Evolutionary conservation across 1,284 basidiomycete species (phyloP).

Genomic region (Meira nashicola): DNA sequence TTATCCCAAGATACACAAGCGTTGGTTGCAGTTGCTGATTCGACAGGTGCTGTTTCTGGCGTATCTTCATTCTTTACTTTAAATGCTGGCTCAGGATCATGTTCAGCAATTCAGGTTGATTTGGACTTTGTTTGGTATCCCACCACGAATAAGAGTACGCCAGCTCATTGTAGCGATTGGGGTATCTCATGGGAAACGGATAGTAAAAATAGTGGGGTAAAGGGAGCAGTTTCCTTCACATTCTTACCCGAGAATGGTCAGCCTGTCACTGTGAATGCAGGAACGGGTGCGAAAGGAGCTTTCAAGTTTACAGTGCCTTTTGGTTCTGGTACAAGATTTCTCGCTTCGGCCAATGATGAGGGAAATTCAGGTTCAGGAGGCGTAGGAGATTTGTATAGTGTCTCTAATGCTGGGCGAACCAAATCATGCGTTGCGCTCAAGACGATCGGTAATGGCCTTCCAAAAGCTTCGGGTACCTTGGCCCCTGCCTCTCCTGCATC

Average conservation of each 20-base stretch:
- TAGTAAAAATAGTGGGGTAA: slow-evolving; percentile 6
- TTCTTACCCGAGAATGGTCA: slow-evolving; percentile 12
- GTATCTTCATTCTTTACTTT: slow-evolving; percentile 5
- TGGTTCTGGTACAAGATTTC: slow-evolving; percentile 9
- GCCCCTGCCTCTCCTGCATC: background rate
- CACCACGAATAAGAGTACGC: background rate
- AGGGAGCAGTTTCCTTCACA: slow-evolving; percentile 7
- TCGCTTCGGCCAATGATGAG: slow-evolving; percentile 9
- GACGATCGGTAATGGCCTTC: slow-evolving; percentile 1
- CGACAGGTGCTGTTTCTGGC: slow-evolving; percentile 1
- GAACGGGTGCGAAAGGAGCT: background rate
- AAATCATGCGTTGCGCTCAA: background rate
- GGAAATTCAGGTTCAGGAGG: slow-evolving; percentile 16
- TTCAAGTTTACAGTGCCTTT: slow-evolving; percentile 8
- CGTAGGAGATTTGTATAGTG: slow-evolving; percentile 14
- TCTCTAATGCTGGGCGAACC: background rate
- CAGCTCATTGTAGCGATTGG: slow-evolving; percentile 12
- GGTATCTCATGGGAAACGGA: slow-evolving; percentile 14
- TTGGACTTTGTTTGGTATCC: slow-evolving; percentile 17
- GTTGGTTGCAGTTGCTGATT: slow-evolving; percentile 9
- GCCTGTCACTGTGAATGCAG: slow-evolving; percentile 5
- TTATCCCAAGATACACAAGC: background rate
- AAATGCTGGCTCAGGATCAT: background rate
- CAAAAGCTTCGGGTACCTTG: background rate
- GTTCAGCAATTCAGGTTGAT: background rate